phyloP scores from a whole-genome alignment of 805 yeast genomes.

The Torulaspora maleeae region DNA sequence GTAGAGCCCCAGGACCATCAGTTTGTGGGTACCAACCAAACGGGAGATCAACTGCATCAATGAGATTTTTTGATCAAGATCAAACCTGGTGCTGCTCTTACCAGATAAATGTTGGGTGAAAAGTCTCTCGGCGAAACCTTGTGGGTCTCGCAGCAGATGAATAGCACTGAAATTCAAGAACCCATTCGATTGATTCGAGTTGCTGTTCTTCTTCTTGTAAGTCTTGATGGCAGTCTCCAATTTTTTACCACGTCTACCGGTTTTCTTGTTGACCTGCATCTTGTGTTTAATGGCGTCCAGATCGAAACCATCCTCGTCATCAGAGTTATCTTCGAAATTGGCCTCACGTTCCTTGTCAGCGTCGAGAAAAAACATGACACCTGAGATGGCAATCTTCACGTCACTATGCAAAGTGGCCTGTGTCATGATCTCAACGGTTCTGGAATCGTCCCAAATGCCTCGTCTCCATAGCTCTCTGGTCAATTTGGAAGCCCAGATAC shows the following conservation, averaged over 20 bases:
- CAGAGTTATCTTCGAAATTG: conserved; percentile 64
- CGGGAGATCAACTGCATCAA: conserved; percentile 85
- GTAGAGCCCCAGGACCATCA: conserved; percentile 84
- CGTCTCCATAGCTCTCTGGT: conserved; percentile 96
- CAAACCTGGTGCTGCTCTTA: conserved; percentile 63
- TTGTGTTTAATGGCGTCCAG: conserved; percentile 71
- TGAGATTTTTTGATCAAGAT: conserved; percentile 82
- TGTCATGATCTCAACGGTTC: conserved; percentile 97
- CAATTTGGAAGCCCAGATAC: conserved; percentile 92
- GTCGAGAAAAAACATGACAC: conserved; percentile 86
- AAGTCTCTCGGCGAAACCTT: conserved; percentile 88
- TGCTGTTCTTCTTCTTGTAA: conserved; percentile 56
- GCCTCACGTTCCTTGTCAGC: conserved; percentile 82
- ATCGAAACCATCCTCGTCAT: conserved; percentile 69
- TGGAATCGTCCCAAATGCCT: conserved; percentile 96
- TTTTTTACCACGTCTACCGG: conserved; percentile 74
- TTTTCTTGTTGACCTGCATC: conserved; percentile 76
- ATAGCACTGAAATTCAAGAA: conserved; percentile 91
- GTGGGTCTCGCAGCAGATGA: conserved; percentile 93
- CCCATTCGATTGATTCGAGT: conserved; percentile 41
- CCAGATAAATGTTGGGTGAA: conserved; percentile 68
- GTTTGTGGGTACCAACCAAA: conserved; percentile 89
- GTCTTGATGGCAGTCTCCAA: conserved; percentile 68
- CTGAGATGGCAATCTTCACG: conserved; percentile 79
- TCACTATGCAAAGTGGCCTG: conserved; percentile 90